phyloP scores from a whole-genome alignment of 2,329 filamentous ascomycete genomes.

The Pseudopyricularia javanii region DNA sequence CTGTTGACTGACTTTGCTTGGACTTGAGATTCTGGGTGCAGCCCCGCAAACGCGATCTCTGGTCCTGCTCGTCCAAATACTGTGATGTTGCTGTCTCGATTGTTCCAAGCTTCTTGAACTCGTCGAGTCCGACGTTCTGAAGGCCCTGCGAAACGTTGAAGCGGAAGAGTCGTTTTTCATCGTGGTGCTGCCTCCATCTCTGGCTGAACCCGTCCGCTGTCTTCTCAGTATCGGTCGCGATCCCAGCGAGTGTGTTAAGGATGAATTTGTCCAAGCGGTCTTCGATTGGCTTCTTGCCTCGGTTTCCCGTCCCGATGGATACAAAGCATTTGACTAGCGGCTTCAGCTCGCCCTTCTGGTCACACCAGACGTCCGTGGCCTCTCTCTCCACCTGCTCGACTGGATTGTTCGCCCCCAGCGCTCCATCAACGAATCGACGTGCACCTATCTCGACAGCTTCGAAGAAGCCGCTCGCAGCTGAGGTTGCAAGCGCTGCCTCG shows the following conservation, averaged over 20 bases:
- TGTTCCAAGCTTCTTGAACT: constrained; percentile 16
- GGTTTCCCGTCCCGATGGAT: constrained; percentile 25
- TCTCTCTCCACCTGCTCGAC: constrained; percentile 25
- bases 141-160: constrained; percentile 30
- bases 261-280: constrained; percentile 13
- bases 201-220: constrained; percentile 22
- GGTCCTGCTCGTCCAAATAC: too few species aligned
- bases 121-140: constrained; percentile 25
- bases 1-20: too few species aligned
- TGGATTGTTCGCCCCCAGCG: constrained; percentile 27
- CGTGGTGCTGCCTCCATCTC: constrained; percentile 17
- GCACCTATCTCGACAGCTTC: constrained; percentile 9
- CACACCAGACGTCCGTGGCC: constrained; percentile 21
- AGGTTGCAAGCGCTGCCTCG: constrained; percentile 10
- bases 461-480: constrained; percentile 9
- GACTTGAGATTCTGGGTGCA: too few species aligned
- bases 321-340: constrained; percentile 21
- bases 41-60: too few species aligned
- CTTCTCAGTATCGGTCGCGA: constrained; percentile 24
- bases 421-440: constrained; percentile 22
- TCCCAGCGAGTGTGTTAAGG: constrained; percentile 12
- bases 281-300: constrained; percentile 15
- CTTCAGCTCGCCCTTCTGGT: constrained; percentile 11
- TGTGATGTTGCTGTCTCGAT: too few species aligned
- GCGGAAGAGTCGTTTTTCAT: constrained; percentile 23